Percentiles rank a stretch among this genome's conserved stretches.
Evolutionary conservation across 768 basidiomycete species (phyloP).

Genomic region (Leccinellum rugosiceps): DNA sequence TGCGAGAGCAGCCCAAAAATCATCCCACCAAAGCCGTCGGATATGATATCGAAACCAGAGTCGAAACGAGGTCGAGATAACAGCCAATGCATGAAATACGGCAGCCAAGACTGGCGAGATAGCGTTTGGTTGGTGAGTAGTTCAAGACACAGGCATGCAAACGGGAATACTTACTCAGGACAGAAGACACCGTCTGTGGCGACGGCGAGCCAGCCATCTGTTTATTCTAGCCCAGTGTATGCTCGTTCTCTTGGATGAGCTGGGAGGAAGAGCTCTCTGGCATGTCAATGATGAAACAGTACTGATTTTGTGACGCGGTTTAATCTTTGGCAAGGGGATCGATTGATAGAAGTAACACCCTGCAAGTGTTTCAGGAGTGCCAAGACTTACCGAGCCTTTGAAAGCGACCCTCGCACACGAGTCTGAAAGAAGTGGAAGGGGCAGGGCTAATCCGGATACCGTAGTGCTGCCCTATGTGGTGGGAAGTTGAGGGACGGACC

Average conservation of each 20-base stretch:
- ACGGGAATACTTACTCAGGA: constrained; percentile 16
- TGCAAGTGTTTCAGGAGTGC: constrained; percentile 1
- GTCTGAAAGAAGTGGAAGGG: background rate
- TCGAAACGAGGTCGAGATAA: constrained; percentile 24
- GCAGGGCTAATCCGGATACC: background rate
- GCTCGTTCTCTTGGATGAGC: background rate
- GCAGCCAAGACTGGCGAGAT: constrained; percentile 15
- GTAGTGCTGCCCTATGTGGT: background rate
- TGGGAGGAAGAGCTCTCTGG: background rate
- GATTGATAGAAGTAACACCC: background rate
- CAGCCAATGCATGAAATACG: constrained; percentile 17
- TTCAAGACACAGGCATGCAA: background rate
- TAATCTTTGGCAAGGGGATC: background rate
- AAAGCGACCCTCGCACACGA: background rate
- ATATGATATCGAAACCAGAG: constrained; percentile 25
- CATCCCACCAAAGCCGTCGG: constrained; percentile 30
- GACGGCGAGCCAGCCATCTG: constrained; percentile 7
- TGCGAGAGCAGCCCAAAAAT: constrained; percentile 23
- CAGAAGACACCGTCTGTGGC: constrained; percentile 12
- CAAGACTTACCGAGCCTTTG: background rate
- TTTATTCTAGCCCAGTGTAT: background rate
- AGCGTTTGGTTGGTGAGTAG: background rate
- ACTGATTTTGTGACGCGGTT: background rate
- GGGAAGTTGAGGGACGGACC: background rate
- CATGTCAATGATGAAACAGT: background rate